phyloP scores from a whole-genome alignment of 108 stramenopile species.

The Schizochytrium sp. region DNA sequence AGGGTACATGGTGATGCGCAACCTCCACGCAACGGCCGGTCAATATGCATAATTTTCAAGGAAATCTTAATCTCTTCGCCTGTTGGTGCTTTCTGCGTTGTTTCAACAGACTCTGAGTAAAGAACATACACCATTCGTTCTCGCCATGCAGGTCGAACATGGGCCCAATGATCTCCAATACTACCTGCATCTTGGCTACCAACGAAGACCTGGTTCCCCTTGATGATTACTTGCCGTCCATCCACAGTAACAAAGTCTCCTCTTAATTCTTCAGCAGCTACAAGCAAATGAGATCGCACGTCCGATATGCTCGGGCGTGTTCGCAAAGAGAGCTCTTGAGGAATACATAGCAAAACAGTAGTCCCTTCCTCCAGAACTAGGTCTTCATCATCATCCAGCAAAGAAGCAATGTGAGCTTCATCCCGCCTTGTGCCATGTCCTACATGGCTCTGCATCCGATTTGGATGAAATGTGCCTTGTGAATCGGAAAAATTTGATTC shows the following conservation, averaged over 20 bases:
- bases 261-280: not conserved
- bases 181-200: not conserved
- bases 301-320: not conserved
- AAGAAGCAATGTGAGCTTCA: not conserved
- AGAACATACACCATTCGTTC: conserved; percentile 26
- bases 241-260: conserved; percentile 31
- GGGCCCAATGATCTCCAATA: not conserved
- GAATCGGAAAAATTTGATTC: no score
- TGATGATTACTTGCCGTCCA: conserved; percentile 22
- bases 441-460: not conserved
- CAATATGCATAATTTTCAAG: conserved; percentile 24
- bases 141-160: not conserved
- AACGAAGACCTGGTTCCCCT: not conserved
- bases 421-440: not conserved
- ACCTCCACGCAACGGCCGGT: conserved; percentile 46
- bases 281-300: conserved; percentile 28
- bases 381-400: not conserved
- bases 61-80: not conserved
- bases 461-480: no score
- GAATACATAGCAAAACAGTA: conserved; percentile 3
- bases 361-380: not conserved
- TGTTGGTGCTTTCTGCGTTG: not conserved
- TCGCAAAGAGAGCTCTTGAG: not conserved
- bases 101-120: not conserved
- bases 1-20: conserved; percentile 31